These are phyloP conservation scores for Amanita phalloides DNA, from an alignment of 768 basidiomycete species.

Conservation along the genomic window DNA sequence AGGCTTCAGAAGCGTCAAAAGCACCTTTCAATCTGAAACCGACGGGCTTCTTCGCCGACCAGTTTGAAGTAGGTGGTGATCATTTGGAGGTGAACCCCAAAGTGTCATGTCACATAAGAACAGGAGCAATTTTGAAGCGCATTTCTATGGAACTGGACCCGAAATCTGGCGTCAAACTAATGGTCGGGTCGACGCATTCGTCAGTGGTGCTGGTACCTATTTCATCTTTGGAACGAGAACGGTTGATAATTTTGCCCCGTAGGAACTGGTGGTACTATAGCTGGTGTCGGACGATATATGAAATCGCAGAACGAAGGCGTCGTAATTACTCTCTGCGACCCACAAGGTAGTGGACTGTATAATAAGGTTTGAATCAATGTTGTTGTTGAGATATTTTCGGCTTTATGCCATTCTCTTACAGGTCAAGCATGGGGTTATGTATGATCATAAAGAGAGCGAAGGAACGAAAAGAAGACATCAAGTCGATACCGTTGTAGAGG, in stretches of 20 bases:
- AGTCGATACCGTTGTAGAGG: slow-evolving; percentile 94
- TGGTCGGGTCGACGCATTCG: slow-evolving; percentile 73
- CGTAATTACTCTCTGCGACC: slow-evolving; percentile 74
- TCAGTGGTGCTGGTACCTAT: slow-evolving; percentile 71
- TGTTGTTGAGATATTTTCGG: no score
- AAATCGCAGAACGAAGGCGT: slow-evolving; percentile 64
- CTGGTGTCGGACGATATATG: slow-evolving; percentile 72
- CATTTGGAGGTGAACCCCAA: not conserved
- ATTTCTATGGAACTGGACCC: slow-evolving; percentile 83
- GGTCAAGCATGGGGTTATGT: slow-evolving; percentile 94
- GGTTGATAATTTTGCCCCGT: not conserved
- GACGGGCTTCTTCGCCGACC: slow-evolving; percentile 89
- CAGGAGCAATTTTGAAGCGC: slow-evolving; percentile 81
- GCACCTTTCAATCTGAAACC: slow-evolving; percentile 34
- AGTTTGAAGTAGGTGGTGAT: slow-evolving; percentile 57
- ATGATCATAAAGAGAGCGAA: slow-evolving; percentile 83
- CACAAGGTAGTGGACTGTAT: slow-evolving; percentile 89
- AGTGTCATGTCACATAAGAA: slow-evolving; percentile 36
- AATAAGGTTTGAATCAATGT: slow-evolving; percentile 55
- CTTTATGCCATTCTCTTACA: slow-evolving; percentile 12
- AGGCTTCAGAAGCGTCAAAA: slow-evolving; percentile 42
- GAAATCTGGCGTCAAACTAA: slow-evolving; percentile 93
- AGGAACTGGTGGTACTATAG: slow-evolving; percentile 96
- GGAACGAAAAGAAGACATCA: slow-evolving; percentile 90
- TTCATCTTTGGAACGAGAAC: not conserved